These are phyloP conservation scores for Rubia yunnanensis DNA, from an alignment of 257 asterid species.

Conservation along the genomic window DNA sequence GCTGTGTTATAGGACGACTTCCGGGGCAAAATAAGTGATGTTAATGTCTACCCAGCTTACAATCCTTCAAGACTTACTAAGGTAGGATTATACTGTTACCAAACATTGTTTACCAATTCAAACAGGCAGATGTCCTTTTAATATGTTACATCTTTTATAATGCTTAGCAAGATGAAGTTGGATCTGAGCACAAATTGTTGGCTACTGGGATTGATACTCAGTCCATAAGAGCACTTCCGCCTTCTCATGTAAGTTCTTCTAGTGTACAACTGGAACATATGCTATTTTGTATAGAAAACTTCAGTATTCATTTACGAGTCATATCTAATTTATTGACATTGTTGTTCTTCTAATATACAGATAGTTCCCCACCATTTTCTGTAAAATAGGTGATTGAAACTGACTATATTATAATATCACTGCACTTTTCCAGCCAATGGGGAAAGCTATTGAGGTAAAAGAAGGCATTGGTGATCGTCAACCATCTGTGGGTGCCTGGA, in stretches of 20 bases:
- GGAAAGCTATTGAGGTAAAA: slow-evolving; percentile 26
- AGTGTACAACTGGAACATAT: slow-evolving; percentile 1
- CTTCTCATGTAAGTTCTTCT: slow-evolving; percentile 5
- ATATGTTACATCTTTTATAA: not conserved
- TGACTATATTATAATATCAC: not conserved
- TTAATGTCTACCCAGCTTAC: slow-evolving; percentile 5
- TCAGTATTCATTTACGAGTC: not conserved
- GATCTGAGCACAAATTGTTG: slow-evolving; percentile 4
- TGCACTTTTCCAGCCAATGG: slow-evolving; percentile 27
- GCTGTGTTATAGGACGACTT: slow-evolving; percentile 19
- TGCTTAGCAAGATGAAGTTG: slow-evolving; percentile 9
- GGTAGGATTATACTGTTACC: slow-evolving; percentile 10
- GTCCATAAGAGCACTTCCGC: not conserved
- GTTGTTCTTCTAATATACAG: not conserved
- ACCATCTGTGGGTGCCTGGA: slow-evolving; percentile 21
- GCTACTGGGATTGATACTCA: slow-evolving; percentile 1
- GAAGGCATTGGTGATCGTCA: slow-evolving; percentile 21
- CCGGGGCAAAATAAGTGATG: slow-evolving; percentile 11
- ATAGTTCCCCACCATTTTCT: not conserved
- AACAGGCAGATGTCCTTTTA: not conserved
- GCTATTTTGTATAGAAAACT: slow-evolving; percentile 2
- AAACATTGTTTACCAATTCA: not conserved
- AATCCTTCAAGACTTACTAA: slow-evolving; percentile 8
- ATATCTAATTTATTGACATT: not conserved
- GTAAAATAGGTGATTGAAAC: not conserved